Evolutionary conservation across 106 monocot genomes (phyloP).

Genomic region (Phalaenopsis equestris): DNA sequence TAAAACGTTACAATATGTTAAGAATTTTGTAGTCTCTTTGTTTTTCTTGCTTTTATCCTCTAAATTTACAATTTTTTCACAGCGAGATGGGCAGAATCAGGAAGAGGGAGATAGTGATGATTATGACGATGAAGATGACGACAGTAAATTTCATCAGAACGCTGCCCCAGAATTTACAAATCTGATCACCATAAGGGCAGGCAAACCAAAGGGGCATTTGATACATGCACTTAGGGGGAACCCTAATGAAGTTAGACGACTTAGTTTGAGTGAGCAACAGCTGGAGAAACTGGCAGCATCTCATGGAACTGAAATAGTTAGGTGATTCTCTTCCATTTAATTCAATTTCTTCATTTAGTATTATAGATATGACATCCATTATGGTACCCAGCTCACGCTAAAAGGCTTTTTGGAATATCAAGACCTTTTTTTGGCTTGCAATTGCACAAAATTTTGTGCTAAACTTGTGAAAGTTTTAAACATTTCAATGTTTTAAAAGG

Average conservation of each 20-base stretch:
- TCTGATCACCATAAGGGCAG: constrained; percentile 24
- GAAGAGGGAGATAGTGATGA: constrained; percentile 6
- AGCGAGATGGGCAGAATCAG: not conserved
- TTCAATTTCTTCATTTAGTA: not conserved
- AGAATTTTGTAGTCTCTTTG: not conserved
- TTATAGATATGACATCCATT: too few species aligned
- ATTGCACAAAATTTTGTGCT: not conserved
- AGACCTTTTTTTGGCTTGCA: not conserved
- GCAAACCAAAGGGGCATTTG: constrained; percentile 25
- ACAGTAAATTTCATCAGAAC: constrained; percentile 14
- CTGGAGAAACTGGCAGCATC: constrained; percentile 26
- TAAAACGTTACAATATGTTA: constrained; percentile 3
- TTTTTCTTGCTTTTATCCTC: not conserved
- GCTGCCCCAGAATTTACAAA: constrained; percentile 18
- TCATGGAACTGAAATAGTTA: constrained; percentile 28
- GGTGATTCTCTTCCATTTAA: constrained; percentile 11
- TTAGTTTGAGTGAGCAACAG: constrained; percentile 38
- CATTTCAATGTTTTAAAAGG: constrained; percentile 17
- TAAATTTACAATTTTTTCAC: not conserved
- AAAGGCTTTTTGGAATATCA: not conserved
- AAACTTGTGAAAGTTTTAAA: not conserved
- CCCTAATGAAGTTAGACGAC: constrained; percentile 31
- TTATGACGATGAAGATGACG: constrained; percentile 13
- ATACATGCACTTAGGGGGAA: constrained; percentile 19
- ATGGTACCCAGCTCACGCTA: not conserved